Evolutionary conservation across 1,284 basidiomycete genomes (phyloP).

Genomic region (Microbotryum violaceum): DNA sequence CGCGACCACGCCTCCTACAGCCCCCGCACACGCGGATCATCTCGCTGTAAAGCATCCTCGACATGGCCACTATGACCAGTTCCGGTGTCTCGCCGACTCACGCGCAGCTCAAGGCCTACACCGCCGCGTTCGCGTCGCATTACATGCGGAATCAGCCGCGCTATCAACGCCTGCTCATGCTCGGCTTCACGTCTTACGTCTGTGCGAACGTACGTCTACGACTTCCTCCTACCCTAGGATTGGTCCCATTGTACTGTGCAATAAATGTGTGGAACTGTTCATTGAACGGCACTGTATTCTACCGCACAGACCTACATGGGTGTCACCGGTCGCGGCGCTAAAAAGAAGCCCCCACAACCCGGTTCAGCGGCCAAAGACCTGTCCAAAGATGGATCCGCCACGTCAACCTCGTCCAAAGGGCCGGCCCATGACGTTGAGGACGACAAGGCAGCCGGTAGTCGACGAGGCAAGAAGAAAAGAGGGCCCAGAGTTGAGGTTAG

Average conservation of each 20-base stretch:
- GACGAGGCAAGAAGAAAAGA: slow-evolving; percentile 26
- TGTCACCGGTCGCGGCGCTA: slow-evolving; percentile 8
- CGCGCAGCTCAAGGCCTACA: not conserved
- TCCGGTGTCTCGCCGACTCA: too few species aligned
- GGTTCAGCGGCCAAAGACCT: not conserved
- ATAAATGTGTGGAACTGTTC: not conserved
- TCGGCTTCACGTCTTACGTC: slow-evolving; percentile 24
- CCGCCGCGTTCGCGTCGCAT: slow-evolving; percentile 9
- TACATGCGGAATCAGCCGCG: slow-evolving; percentile 12
- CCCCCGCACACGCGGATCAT: too few species aligned
- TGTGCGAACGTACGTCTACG: slow-evolving; percentile 11
- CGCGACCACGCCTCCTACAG: too few species aligned
- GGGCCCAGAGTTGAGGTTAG: slow-evolving; percentile 27
- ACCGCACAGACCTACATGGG: slow-evolving; percentile 19
- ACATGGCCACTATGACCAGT: too few species aligned
- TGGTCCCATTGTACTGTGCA: too few species aligned
- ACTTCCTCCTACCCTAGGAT: not conserved
- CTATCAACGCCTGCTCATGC: slow-evolving; percentile 24
- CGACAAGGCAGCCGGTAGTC: slow-evolving; percentile 13
- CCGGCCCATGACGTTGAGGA: slow-evolving; percentile 15
- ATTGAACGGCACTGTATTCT: too few species aligned
- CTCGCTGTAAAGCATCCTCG: too few species aligned
- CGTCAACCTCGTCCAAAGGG: not conserved
- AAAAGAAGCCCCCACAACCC: slow-evolving; percentile 9
- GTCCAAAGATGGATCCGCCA: not conserved